Evolutionary conservation across 495 filamentous ascomycete genomes (phyloP).

Genomic region (Bathelium albidoporum): DNA sequence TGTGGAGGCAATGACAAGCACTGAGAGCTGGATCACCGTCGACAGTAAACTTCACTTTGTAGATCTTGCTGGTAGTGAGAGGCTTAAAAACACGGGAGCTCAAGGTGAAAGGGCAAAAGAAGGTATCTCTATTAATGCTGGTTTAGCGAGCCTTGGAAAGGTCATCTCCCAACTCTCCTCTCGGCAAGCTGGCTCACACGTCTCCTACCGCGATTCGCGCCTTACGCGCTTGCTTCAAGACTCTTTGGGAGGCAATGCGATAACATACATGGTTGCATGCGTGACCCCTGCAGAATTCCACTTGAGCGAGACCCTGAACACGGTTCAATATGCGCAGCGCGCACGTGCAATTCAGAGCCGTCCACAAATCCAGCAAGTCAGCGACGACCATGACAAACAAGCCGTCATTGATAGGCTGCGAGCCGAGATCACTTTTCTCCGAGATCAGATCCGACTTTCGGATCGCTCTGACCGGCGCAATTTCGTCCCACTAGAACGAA

Average conservation of each 20-base stretch:
- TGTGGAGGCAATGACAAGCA: constrained; percentile 62
- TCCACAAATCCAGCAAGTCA: constrained; percentile 82
- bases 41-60: constrained; percentile 99
- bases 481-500: constrained; percentile 51
- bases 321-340: constrained; percentile 91
- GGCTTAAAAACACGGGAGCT: constrained; percentile 93
- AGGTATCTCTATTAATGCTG: constrained; percentile 97
- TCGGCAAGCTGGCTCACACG: constrained; percentile 74
- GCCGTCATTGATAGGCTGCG: constrained; percentile 88
- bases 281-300: constrained; percentile 96
- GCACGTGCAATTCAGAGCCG: constrained; percentile 96
- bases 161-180: constrained; percentile 98
- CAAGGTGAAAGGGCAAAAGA: constrained; percentile 92
- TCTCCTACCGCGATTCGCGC: constrained; percentile 95
- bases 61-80: constrained; percentile 93
- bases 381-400: constrained; percentile 89
- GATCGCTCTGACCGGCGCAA: constrained; percentile 56
- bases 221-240: constrained; percentile 94
- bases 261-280: constrained; percentile 99
- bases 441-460: constrained; percentile 73
- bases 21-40: constrained; percentile 66
- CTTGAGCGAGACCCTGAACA: constrained; percentile 94
- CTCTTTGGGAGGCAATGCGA: constrained; percentile 94
- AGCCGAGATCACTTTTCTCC: constrained; percentile 85
- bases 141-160: constrained; percentile 89